Percentiles rank a stretch among this genome's conserved stretches.
Evolutionary conservation across 331 rosid species (phyloP).

Genomic region (Saraca asoca): DNA sequence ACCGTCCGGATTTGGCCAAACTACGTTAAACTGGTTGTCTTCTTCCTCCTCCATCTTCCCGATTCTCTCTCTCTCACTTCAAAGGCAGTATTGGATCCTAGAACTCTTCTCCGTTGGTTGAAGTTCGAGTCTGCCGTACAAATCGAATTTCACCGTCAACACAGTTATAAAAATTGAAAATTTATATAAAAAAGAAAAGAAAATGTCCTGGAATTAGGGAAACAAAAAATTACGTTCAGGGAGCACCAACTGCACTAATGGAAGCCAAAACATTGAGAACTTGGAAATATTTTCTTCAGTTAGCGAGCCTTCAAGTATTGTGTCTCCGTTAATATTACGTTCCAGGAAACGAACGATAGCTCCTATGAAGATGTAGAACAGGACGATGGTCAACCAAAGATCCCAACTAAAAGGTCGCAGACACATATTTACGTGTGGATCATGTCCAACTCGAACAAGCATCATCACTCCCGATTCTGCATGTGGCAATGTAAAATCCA

Average conservation of each 20-base stretch:
- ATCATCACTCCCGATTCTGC: conserved; percentile 26
- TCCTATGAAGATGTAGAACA: conserved; percentile 27
- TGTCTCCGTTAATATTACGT: conserved; percentile 11
- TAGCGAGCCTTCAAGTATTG: conserved; percentile 20
- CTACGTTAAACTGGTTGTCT: too few species aligned
- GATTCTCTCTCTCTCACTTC: too few species aligned
- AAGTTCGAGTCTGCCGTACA: too few species aligned
- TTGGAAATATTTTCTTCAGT: neutral
- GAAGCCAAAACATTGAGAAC: neutral
- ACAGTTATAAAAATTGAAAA: too few species aligned
- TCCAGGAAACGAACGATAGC: conserved; percentile 24
- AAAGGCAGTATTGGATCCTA: too few species aligned
- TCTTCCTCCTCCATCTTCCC: too few species aligned
- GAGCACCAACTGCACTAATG: neutral
- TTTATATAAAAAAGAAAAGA: too few species aligned
- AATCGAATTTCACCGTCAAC: too few species aligned
- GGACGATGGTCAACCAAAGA: neutral
- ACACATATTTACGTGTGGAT: conserved; percentile 21
- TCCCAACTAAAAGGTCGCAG: conserved; percentile 30
- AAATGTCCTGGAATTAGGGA: too few species aligned
- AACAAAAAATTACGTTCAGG: too few species aligned
- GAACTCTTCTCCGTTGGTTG: too few species aligned
- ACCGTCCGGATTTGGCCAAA: too few species aligned
- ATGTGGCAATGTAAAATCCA: conserved; percentile 36
- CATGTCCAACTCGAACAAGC: conserved; percentile 19